Conservation (phyloP, 352 stramenopile genomes). For the Globisporangium okanoganense region DNA sequence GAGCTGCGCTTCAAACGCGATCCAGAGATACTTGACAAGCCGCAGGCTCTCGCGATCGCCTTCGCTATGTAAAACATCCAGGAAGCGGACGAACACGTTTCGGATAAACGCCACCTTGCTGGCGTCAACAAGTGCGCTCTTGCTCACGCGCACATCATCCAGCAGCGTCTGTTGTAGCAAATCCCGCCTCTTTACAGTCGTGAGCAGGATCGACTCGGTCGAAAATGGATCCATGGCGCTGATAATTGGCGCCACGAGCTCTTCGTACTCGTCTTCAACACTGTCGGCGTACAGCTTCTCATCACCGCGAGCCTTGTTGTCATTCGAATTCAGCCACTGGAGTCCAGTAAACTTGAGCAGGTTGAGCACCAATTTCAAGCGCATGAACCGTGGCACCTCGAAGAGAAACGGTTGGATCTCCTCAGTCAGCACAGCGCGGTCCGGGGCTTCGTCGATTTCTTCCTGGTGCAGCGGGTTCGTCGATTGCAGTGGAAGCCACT, state of each 20-base stretch:
- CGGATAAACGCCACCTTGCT: conserved; percentile 46
- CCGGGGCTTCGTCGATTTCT: conserved; percentile 57
- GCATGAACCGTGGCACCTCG: conserved; percentile 28
- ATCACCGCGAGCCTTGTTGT: background rate
- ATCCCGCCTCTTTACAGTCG: conserved; percentile 19
- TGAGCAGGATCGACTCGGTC: conserved; percentile 23
- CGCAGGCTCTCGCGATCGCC: conserved; percentile 3
- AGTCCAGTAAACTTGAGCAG: conserved; percentile 51
- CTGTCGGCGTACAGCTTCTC: conserved; percentile 37
- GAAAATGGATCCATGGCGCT: conserved; percentile 29
- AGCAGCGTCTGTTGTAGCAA: conserved; percentile 25
- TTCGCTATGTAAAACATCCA: conserved; percentile 20
- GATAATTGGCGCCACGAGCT: conserved; percentile 40
- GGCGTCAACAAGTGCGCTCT: conserved; percentile 21
- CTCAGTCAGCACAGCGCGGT: conserved; percentile 60
- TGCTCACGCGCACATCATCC: conserved; percentile 21
- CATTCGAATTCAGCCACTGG: conserved; percentile 12
- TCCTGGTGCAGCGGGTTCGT: conserved; percentile 39
- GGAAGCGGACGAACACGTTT: conserved; percentile 25
- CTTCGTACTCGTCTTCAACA: conserved; percentile 23
- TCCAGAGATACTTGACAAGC: conserved; percentile 41
- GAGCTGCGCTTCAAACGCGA: conserved; percentile 43
- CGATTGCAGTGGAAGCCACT: conserved; percentile 58
- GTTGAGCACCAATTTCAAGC: conserved; percentile 28
- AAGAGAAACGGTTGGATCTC: conserved; percentile 83